Conservation (phyloP, 2,329 filamentous ascomycete genomes). For the Moelleriella libera region DNA sequence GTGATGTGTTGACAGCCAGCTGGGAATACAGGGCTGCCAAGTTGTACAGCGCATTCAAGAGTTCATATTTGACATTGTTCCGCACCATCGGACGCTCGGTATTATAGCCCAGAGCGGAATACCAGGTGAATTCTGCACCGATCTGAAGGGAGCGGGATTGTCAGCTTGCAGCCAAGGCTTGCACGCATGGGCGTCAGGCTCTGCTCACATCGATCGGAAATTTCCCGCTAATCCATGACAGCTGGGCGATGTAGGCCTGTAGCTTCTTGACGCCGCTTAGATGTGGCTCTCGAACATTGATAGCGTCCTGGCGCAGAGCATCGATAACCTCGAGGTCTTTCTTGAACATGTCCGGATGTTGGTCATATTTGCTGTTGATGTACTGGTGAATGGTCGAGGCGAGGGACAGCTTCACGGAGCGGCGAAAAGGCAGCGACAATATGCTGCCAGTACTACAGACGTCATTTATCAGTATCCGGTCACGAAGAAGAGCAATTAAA, state of each 20-base stretch:
- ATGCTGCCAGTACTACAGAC: conserved; percentile 33
- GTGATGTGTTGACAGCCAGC: conserved; percentile 68
- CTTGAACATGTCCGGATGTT: conserved; percentile 93
- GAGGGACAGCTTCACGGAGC: conserved; percentile 65
- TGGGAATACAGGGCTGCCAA: conserved; percentile 88
- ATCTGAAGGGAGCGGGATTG: conserved; percentile 37
- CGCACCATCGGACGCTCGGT: conserved; percentile 55
- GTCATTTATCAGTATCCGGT: not conserved
- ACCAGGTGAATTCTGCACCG: conserved; percentile 93
- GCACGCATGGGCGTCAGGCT: not conserved
- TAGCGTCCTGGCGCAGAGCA: conserved; percentile 66
- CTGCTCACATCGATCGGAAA: conserved; percentile 73
- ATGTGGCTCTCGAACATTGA: conserved; percentile 81
- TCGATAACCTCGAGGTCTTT: conserved; percentile 79
- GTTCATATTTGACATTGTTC: conserved; percentile 64
- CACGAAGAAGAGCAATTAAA: not conserved
- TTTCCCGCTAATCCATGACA: conserved; percentile 87
- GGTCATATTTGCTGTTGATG: conserved; percentile 96
- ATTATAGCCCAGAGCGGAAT: conserved; percentile 84
- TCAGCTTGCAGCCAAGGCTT: not conserved
- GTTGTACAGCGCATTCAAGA: conserved; percentile 88
- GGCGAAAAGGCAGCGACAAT: conserved; percentile 76
- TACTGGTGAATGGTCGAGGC: conserved; percentile 80
- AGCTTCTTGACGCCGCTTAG: conserved; percentile 74
- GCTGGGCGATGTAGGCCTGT: conserved; percentile 81